Evolutionary conservation across 164 flowering plant genomes (phyloP).

Genomic region (Liriodendron chinense): DNA sequence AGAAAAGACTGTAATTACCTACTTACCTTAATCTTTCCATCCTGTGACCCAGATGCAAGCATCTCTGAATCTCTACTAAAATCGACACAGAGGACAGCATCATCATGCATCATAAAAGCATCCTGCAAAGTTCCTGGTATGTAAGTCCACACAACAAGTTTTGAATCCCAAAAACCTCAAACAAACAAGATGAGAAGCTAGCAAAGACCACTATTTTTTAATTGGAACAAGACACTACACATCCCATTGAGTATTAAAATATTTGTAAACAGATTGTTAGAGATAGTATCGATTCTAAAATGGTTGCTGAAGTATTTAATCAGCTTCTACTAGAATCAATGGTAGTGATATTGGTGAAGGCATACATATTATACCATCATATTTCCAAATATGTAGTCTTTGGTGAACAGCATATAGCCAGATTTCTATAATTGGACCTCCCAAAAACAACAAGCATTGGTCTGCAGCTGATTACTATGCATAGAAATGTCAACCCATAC

Average conservation of each 20-base stretch:
- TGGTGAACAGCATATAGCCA: background rate
- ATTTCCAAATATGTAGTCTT: background rate
- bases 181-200: background rate
- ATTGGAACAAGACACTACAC: background rate
- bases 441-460: background rate
- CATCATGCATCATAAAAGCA: conserved; percentile 99
- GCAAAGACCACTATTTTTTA: background rate
- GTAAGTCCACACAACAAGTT: background rate
- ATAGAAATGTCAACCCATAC: no score
- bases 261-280: background rate
- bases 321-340: background rate
- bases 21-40: conserved; percentile 91
- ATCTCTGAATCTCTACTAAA: conserved; percentile 96
- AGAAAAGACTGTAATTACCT: background rate
- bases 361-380: background rate
- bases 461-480: background rate
- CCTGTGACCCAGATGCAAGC: conserved; percentile 99
- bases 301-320: background rate
- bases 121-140: conserved; percentile 51
- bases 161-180: background rate
- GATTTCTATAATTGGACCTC: background rate
- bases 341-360: background rate
- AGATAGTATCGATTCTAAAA: background rate
- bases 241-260: background rate
- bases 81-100: conserved; percentile 90